phyloP scores from a whole-genome alignment of 176 grass and related monocot species.

The Canna indica region DNA sequence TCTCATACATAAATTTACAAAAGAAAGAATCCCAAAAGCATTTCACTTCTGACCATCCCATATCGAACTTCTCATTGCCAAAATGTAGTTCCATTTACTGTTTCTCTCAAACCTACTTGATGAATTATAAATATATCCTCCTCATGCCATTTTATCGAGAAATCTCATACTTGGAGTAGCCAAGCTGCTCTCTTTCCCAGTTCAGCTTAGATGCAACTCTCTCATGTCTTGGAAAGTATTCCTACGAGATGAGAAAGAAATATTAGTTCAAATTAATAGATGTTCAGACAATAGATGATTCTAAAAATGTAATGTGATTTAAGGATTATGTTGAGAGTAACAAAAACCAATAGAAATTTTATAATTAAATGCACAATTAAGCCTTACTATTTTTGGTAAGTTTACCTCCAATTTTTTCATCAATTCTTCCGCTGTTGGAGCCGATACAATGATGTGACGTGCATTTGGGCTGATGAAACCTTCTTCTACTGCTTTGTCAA shows the following conservation, averaged over 20 bases:
- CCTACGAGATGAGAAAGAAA: conserved; percentile 25
- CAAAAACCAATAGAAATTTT: not conserved
- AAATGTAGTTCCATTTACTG: not conserved
- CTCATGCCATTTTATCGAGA: not conserved
- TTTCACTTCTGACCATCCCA: not conserved
- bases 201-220: conserved; percentile 77
- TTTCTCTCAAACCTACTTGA: not conserved
- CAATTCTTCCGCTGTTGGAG: conserved; percentile 75
- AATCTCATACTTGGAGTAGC: conserved; percentile 10
- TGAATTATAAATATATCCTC: not conserved
- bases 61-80: not conserved
- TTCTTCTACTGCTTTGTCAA: conserved; percentile 98
- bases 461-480: conserved; percentile 83
- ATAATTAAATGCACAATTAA: not conserved
- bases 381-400: not conserved
- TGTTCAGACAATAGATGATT: no score
- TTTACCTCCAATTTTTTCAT: conserved; percentile 90
- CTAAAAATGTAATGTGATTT: not conserved
- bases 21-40: conserved; percentile 5
- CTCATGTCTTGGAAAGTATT: conserved; percentile 83
- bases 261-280: no score
- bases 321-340: no score
- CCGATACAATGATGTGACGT: conserved; percentile 84
- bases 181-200: conserved; percentile 58
- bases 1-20: conserved; percentile 3